Evolutionary conservation across 1,284 basidiomycete genomes (phyloP).

Genomic region (Irpex sp.): DNA sequence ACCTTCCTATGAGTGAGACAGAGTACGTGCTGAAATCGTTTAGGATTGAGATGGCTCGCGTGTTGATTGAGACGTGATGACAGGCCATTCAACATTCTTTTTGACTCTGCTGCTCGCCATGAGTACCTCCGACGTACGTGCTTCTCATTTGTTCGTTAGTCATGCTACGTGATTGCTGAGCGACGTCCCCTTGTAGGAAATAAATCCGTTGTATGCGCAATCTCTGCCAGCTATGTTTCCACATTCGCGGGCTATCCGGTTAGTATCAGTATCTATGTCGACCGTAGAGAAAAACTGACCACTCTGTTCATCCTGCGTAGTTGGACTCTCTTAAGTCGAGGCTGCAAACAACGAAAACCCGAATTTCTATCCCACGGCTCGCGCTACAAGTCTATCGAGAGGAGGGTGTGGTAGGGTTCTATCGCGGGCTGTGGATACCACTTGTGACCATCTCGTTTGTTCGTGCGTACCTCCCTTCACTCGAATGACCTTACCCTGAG

Average conservation of each 20-base stretch:
- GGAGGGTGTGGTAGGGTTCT: slow-evolving; percentile 91
- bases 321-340: slow-evolving; percentile 92
- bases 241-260: slow-evolving; percentile 83
- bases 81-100: slow-evolving; percentile 58
- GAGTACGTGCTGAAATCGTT: slow-evolving; percentile 35
- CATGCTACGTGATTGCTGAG: neutral
- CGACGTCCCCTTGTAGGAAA: slow-evolving; percentile 45
- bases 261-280: slow-evolving; percentile 23
- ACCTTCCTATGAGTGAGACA: slow-evolving; percentile 78
- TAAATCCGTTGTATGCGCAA: slow-evolving; percentile 79
- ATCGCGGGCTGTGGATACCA: slow-evolving; percentile 88
- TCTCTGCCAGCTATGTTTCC: slow-evolving; percentile 79
- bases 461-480: slow-evolving; percentile 50
- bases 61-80: slow-evolving; percentile 11
- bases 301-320: slow-evolving; percentile 26
- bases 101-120: slow-evolving; percentile 58
- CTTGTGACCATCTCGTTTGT: slow-evolving; percentile 96
- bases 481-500: neutral
- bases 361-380: slow-evolving; percentile 71
- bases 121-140: slow-evolving; percentile 62
- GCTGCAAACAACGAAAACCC: slow-evolving; percentile 81
- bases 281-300: neutral
- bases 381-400: slow-evolving; percentile 78
- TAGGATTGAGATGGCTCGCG: neutral
- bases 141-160: slow-evolving; percentile 10